Evolutionary conservation across 2,329 filamentous ascomycete species (phyloP), one percentile per base, ranked within the genome.

Genomic region (Fusarium nodosum): DNA sequence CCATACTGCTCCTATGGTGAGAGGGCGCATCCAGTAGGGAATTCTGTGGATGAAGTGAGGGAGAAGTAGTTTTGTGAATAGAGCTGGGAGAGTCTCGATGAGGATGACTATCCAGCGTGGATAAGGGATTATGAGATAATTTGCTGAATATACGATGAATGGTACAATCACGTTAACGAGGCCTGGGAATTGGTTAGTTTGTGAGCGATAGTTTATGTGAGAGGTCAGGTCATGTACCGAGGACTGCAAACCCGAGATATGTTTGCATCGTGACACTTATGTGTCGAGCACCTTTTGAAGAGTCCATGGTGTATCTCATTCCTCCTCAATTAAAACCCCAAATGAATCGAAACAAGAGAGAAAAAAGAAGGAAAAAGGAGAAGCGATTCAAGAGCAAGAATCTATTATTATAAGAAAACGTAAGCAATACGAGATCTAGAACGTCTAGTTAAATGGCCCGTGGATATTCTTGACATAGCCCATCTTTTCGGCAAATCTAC

Each of bases 91-190:
- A 5, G 72, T 66, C 48, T 79, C 76, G 30, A 80, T 72, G 42
- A 80, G 61, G 33, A 77, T 38, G 50, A 80, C 77, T 46, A 73
- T 51, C 51, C 76, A 74, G 34, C 75, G 72, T 2, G 78, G 73
- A 45, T 77, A 79, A 0, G 78, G 77, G 48, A 79, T 73, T 48
- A 79, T 77, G 64, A 80, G 77, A 45, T 80, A 80, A 58, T 77
- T 77, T 52, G 75, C 72, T 8, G 77, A 74, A 57, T 76, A 74
- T 36, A 78, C 72, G 44, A 78, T 72, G 51, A 72, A 75, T 0
- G 77, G 72, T 5, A 79, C 68, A 36, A 78, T 45, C 11, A 68
- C 72, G 51, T 76, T 79, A 52, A 70, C 69, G 55, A 79, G 64
- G 50, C 76, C 79, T 80, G 51, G 4, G 5, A 4, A 24, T 16